Evolutionary conservation across 768 basidiomycete species (phyloP), one percentile per base, ranked within the genome.

Genomic region (Kwoniella sp.): DNA sequence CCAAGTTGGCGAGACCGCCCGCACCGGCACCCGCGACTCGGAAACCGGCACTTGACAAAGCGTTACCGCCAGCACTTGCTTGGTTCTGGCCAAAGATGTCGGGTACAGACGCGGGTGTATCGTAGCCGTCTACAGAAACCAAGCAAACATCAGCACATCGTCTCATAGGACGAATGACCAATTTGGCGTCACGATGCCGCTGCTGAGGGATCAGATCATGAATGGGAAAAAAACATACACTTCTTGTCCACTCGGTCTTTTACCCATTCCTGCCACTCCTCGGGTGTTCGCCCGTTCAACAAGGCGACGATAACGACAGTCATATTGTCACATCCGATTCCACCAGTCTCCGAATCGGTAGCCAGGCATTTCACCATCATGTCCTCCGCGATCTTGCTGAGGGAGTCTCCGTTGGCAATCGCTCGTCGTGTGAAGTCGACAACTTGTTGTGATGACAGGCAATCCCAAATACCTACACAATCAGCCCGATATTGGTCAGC

Each of bases 311-410:
- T 86, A 71, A 97, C 85, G 55, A 96, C 84, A 0, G 96, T 99
- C 96, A 99, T 99, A 83, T 99, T 98, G 83, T 99, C 96, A 79
- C 95, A 97, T 22, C 96, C 96, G 68, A 97, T 91, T 13, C 96
- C 96, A 54, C 91, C 91, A 37, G 90, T 90, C 25, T 89, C 89
- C 1, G 91, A 91, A 78, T 96, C 93, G 0, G 94, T 94, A 25
- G 96, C 94, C 53, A 97, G 85, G 76, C 96, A 98, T 71, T 90
- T 89, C 65, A 92, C 90, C 81, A 94, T 95, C 71, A 97, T 88
- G 74, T 87, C 85, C 81, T 95, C 92, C 73, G 89, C 87, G 65
- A 98, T 91, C 78, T 93, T 89, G n/a, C 82, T 70, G 8, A 98
- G 86, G 58, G 87, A 84, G 74, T 88, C 90, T 45, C 89, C 89